Percentiles rank a stretch among this genome's conserved stretches.
Evolutionary conservation across 306 rosid genomes (phyloP).

Genomic region (Casuarina cunninghamiana): DNA sequence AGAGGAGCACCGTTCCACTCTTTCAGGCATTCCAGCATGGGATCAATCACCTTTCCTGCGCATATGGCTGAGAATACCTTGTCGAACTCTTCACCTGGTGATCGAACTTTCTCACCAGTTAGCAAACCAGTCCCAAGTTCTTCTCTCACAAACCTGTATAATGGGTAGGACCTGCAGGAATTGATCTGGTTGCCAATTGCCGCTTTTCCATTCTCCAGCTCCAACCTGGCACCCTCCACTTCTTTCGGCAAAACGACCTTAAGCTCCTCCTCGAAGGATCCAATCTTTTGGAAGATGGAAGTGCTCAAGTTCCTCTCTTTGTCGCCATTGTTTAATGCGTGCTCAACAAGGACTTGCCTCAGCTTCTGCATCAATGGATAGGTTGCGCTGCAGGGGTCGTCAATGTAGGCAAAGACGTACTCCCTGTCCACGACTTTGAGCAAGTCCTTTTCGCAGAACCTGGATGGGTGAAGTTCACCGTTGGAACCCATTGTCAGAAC

Average conservation of each 20-base stretch:
- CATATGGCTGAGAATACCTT: constrained; percentile 75
- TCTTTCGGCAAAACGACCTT: constrained; percentile 66
- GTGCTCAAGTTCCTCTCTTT: constrained; percentile 48
- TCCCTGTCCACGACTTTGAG: constrained; percentile 77
- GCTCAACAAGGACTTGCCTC: constrained; percentile 79
- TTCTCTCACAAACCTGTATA: constrained; percentile 78
- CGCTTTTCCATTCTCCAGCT: constrained; percentile 64
- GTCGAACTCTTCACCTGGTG: constrained; percentile 91
- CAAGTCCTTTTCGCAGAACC: constrained; percentile 78
- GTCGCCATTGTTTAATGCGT: constrained; percentile 68
- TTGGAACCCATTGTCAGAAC: constrained; percentile 54
- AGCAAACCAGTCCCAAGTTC: constrained; percentile 58
- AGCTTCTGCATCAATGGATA: constrained; percentile 81
- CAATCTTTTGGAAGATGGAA: constrained; percentile 78
- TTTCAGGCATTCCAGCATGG: constrained; percentile 68
- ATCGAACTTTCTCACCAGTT: constrained; percentile 71
- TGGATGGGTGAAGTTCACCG: constrained; percentile 80
- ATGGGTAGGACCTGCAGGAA: constrained; percentile 82
- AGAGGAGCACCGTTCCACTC: constrained; percentile 95
- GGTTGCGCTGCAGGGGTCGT: constrained; percentile 74
- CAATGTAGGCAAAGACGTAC: constrained; percentile 60
- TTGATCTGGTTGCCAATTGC: constrained; percentile 53
- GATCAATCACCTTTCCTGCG: constrained; percentile 70
- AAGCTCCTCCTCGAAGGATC: constrained; percentile 74
- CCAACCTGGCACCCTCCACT: constrained; percentile 56